phyloP scores from a whole-genome alignment of 305 asterid genomes.

The Rubia peregrina region DNA sequence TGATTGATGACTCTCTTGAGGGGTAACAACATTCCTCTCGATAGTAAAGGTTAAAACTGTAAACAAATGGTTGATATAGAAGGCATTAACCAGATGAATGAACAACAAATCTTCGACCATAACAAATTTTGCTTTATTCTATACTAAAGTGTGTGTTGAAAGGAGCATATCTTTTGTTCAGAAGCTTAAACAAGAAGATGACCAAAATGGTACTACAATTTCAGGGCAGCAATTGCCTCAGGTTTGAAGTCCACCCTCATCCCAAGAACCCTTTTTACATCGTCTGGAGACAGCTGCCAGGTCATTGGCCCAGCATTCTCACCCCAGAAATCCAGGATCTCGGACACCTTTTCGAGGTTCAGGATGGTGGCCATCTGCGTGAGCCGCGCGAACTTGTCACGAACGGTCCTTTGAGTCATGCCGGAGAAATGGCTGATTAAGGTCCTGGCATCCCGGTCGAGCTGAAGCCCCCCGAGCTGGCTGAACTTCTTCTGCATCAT shows the following conservation, averaged over 20 bases:
- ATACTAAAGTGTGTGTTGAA: no score
- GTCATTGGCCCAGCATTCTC: conserved; percentile 97
- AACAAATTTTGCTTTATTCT: no score
- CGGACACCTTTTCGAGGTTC: conserved; percentile 84
- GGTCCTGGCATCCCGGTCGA: conserved; percentile 75
- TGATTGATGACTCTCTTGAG: no score
- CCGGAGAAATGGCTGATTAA: conserved; percentile 80
- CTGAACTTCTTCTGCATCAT: conserved; percentile 93
- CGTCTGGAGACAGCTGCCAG: conserved; percentile 92
- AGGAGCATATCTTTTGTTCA: no score
- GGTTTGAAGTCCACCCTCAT: conserved; percentile 84
- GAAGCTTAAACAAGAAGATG: background rate
- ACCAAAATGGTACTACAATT: conserved; percentile 33
- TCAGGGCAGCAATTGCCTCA: conserved; percentile 82
- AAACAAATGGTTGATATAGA: no score
- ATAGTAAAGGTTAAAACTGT: no score
- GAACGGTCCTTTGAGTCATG: conserved; percentile 82
- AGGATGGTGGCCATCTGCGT: conserved; percentile 95
- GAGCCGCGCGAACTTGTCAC: conserved; percentile 83
- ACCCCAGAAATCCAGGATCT: conserved; percentile 96
- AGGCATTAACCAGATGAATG: no score
- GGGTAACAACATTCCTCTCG: no score
- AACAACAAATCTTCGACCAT: no score
- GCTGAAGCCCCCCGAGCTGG: conserved; percentile 96
- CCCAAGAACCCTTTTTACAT: conserved; percentile 79